Percentiles rank a stretch among this genome's conserved stretches.
phyloP scores from a whole-genome alignment of 2,329 filamentous ascomycete genomes.

The Fusarium bulbicola region DNA sequence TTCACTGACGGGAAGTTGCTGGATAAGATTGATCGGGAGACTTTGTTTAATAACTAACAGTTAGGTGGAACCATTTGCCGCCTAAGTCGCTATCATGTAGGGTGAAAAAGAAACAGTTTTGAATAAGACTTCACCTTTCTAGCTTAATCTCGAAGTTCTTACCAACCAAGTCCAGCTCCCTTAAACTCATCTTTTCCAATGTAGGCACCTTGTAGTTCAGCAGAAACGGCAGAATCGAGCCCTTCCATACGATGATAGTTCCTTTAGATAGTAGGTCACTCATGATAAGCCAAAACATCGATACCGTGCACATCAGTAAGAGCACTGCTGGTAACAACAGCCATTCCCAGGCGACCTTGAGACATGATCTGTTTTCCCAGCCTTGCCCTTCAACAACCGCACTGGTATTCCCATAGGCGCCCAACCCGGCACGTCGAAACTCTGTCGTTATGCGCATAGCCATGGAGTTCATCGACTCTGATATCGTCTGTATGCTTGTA shows the following conservation, averaged over 20 bases:
- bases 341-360: neutral
- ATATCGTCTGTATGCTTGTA: neutral
- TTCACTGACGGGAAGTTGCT: neutral
- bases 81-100: rapidly evolving
- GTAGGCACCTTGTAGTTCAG: neutral
- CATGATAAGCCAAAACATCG: neutral
- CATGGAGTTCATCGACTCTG: neutral
- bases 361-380: neutral
- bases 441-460: neutral
- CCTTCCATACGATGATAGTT: neutral
- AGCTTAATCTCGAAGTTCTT: neutral
- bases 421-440: neutral
- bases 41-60: neutral
- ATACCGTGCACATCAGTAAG: neutral
- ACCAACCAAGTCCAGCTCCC: neutral
- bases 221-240: neutral
- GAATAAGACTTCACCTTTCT: neutral
- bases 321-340: neutral
- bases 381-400: neutral
- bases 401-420: neutral
- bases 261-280: neutral
- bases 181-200: neutral
- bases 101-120: rapidly evolving
- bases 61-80: rapidly evolving
- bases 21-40: neutral